Percentiles rank a stretch among this genome's conserved stretches.
Evolutionary conservation across 192 early-diverging fungal genomes (phyloP).

Genomic region (Dissophora globulifera): DNA sequence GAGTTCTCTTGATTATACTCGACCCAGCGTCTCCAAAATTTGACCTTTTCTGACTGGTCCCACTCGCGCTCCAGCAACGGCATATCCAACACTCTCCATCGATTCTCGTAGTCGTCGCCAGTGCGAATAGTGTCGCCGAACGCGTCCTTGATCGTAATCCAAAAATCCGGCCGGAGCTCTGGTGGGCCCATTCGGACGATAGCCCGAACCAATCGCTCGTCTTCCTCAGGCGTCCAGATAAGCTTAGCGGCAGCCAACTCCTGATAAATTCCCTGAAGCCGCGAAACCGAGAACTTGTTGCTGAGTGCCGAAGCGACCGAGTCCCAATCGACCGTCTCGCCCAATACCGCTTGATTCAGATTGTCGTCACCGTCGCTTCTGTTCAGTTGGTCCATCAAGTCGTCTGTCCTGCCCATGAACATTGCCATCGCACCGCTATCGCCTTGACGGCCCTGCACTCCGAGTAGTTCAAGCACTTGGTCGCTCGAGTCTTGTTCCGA

Average conservation of each 20-base stretch:
- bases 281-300: conserved; percentile 20
- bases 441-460: not conserved
- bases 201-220: conserved; percentile 32
- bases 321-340: conserved; percentile 37
- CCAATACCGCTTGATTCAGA: too few species aligned
- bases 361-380: not conserved
- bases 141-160: conserved; percentile 40
- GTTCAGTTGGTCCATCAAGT: not conserved
- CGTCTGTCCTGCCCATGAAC: not conserved
- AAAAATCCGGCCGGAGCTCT: conserved; percentile 30
- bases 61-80: conserved; percentile 36
- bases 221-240: conserved; percentile 50
- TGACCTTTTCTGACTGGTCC: conserved; percentile 31
- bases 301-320: conserved; percentile 6
- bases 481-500: not conserved
- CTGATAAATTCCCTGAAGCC: conserved; percentile 22
- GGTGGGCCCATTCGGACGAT: conserved; percentile 47
- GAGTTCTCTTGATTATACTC: conserved; percentile 20
- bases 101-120: conserved; percentile 23
- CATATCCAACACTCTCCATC: conserved; percentile 41
- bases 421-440: not conserved
- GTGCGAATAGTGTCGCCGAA: conserved; percentile 24
- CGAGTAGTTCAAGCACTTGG: conserved; percentile 1
- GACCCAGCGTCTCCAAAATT: conserved; percentile 41
- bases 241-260: conserved; percentile 27